Base-by-base conservation (phyloP, 495 filamentous ascomycete genomes). In the Penicillium longicatenatum region DNA sequence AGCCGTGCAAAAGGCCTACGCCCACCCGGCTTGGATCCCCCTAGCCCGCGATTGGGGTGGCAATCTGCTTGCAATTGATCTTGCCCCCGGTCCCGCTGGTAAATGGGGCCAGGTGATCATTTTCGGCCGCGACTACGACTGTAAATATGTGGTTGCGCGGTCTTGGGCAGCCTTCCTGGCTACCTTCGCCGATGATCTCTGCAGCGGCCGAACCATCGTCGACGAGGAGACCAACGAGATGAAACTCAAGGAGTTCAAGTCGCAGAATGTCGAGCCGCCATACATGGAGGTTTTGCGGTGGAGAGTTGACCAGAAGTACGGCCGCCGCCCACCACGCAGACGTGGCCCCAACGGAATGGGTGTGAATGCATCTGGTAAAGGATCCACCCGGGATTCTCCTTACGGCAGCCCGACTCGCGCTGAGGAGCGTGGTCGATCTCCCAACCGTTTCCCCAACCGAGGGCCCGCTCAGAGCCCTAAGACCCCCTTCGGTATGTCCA, bases 21-120 rank as follows among this genome's bases (percentile, higher is more conserved):
- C 91, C 12, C 94, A 98, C 68, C 89, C 93, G 4, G 89, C 86
- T 22, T 99, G 94, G 94, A 96, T 99, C 61, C 94, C 94, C 30
- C 80, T 99, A 30, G 93, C 91, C 21, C 89, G 94, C 53, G 94
- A 99, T 71, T 99, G 94, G 94, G 94, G 94, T 64, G 94, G 94
- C 64, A 99, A 99, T 82, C 91, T 93, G 76, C 79, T 99, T 64
- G 92, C 92, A 14, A 85, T 97, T 31, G 94, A 99, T 72, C 82
- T 99, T 47, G 92, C 95, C 20, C 94, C 94, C 35, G 95, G 94
- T 2, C 90, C 94, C 3, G 83, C 84, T 16, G 94, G 94, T 20
- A 86, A 84, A 72, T 99, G 94, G 93, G 94, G 94, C 46, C 94
- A 99, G 67, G 83, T 99, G 48, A 96, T 99, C 63, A 83, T 99